Percentiles rank a stretch among this genome's conserved stretches.
These are phyloP conservation scores for Centella asiatica DNA, from an alignment of 129 eudicot species.

Conservation along the genomic window DNA sequence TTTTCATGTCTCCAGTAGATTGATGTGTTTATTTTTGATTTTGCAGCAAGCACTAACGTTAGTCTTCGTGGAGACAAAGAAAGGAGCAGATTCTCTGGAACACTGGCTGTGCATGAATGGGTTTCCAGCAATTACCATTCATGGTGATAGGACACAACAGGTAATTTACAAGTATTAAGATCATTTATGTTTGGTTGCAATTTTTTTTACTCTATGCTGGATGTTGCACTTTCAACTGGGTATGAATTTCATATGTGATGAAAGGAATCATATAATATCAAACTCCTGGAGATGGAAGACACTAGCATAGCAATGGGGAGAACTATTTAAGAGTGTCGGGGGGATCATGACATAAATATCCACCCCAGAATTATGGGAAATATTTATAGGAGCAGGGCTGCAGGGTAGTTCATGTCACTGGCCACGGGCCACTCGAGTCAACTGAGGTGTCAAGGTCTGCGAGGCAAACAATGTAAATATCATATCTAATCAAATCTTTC, in stretches of 20 bases:
- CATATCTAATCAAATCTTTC: too few relatives aligned
- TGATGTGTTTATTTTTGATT: constrained; percentile 3
- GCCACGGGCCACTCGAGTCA: background rate
- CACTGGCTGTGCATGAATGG: constrained; percentile 54
- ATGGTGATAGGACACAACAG: constrained; percentile 58
- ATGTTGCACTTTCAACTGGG: background rate
- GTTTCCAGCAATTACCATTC: constrained; percentile 58
- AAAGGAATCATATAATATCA: background rate
- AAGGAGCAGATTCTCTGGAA: constrained; percentile 81
- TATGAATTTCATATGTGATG: background rate
- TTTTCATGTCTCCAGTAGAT: background rate
- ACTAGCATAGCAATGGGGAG: background rate
- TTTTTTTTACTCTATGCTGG: background rate
- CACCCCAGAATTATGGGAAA: background rate
- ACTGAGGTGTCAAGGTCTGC: background rate
- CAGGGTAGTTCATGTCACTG: background rate
- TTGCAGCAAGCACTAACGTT: constrained; percentile 44
- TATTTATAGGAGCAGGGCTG: background rate
- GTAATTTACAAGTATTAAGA: constrained; percentile 16
- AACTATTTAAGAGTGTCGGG: too few relatives aligned
- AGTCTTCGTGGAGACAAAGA: constrained; percentile 77
- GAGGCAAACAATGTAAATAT: too few relatives aligned
- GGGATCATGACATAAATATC: too few relatives aligned
- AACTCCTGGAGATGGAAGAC: background rate
- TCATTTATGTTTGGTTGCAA: background rate